Conservation (phyloP, 2,329 filamentous ascomycete species). For the Fusarium metavorans region DNA sequence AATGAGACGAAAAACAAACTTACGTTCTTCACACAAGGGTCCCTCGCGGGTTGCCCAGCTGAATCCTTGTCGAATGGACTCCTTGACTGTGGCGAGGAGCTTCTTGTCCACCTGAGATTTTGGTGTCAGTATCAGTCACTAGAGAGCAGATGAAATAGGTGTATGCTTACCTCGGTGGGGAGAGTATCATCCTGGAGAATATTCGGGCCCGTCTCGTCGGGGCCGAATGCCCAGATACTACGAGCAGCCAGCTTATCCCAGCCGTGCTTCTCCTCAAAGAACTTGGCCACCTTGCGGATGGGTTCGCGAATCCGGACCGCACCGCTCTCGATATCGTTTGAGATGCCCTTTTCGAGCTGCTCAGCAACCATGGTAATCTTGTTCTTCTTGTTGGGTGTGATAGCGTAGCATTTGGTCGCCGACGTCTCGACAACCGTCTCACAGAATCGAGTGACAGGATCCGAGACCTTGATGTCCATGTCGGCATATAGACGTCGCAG, state of each 20-base stretch:
- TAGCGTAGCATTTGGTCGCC: slow-evolving; percentile 96
- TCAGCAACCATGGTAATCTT: slow-evolving; percentile 99
- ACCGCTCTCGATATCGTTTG: slow-evolving; percentile 92
- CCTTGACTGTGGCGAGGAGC: slow-evolving; percentile 85
- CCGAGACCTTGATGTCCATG: slow-evolving; percentile 99
- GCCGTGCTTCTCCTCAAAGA: slow-evolving; percentile 96
- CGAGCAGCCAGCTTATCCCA: slow-evolving; percentile 95
- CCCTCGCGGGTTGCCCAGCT: slow-evolving; percentile 97
- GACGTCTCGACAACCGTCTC: slow-evolving; percentile 98
- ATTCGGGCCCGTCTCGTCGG: slow-evolving; percentile 93
- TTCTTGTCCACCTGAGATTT: slow-evolving; percentile 83
- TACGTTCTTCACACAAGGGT: slow-evolving; percentile 96
- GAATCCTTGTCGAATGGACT: slow-evolving; percentile 95
- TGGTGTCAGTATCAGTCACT: slow-evolving; percentile 9
- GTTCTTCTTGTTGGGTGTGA: slow-evolving; percentile 99
- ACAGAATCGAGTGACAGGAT: slow-evolving; percentile 96
- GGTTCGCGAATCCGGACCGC: slow-evolving; percentile 93
- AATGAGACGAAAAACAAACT: slow-evolving; percentile 54
- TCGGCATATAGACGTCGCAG: slow-evolving; percentile 93
- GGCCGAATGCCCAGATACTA: slow-evolving; percentile 98
- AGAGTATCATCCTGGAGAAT: slow-evolving; percentile 97
- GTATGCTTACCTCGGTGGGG: slow-evolving; percentile 78
- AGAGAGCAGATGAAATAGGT: slow-evolving; percentile 3
- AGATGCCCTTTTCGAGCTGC: slow-evolving; percentile 93
- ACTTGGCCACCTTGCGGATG: slow-evolving; percentile 91